Conservation (phyloP, 192 early-diverging fungal species). For the Backusella liffmaniae region DNA sequence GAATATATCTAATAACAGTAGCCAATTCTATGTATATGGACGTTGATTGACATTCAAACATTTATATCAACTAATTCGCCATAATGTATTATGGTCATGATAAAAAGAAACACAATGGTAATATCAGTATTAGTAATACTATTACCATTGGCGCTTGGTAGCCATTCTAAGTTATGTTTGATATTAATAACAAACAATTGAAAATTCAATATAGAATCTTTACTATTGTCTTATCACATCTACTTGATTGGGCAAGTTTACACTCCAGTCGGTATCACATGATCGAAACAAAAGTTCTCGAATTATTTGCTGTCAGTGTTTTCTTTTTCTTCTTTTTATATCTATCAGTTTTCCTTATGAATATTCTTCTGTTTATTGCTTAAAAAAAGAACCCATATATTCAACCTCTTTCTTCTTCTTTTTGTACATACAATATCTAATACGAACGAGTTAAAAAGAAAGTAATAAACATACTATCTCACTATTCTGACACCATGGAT, state of each 20-base stretch:
- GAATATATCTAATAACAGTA: neutral
- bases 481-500: neutral
- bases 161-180: neutral
- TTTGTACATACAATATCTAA: neutral
- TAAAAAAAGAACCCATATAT: neutral
- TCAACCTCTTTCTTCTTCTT: neutral
- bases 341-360: neutral
- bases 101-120: neutral
- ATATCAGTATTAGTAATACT: neutral
- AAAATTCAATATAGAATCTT: neutral
- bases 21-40: neutral
- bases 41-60: neutral
- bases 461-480: neutral
- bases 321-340: neutral
- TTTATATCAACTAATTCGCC: neutral
- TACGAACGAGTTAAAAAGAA: neutral
- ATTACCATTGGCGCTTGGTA: neutral
- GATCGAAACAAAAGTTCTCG: neutral
- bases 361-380: neutral
- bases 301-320: neutral
- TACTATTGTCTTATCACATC: neutral
- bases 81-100: neutral
- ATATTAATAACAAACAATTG: neutral
- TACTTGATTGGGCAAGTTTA: neutral
- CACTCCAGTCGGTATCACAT: neutral